phyloP scores from a whole-genome alignment of 768 basidiomycete genomes.

The Exsudoporus frostii region DNA sequence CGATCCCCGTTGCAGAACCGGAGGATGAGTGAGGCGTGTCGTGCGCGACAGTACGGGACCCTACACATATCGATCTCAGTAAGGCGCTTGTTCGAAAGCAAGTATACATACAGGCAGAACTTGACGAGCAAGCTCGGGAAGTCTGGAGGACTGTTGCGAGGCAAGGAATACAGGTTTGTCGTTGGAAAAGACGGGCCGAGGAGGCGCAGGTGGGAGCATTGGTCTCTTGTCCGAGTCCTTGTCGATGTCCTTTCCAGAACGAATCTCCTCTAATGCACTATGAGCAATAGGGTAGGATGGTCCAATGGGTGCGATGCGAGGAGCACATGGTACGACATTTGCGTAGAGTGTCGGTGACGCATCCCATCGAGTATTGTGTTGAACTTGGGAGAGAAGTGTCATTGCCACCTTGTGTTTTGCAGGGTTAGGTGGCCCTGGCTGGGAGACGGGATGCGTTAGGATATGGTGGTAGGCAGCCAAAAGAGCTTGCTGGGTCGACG shows the following conservation, averaged over 20 bases:
- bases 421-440: conserved; percentile 50
- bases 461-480: conserved; percentile 74
- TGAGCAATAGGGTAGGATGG: conserved; percentile 61
- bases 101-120: conserved; percentile 59
- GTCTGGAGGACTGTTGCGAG: conserved; percentile 58
- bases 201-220: conserved; percentile 34
- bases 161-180: conserved; percentile 62
- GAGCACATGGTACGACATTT: conserved; percentile 54
- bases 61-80: conserved; percentile 32
- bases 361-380: conserved; percentile 63
- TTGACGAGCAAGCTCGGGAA: conserved; percentile 64
- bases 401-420: conserved; percentile 75
- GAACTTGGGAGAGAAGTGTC: conserved; percentile 57
- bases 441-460: conserved; percentile 62
- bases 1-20: conserved; percentile 49
- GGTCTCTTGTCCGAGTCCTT: conserved; percentile 47
- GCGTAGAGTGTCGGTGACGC: conserved; percentile 63
- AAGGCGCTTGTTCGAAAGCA: background rate
- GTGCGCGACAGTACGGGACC: conserved; percentile 56
- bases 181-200: conserved; percentile 40
- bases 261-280: conserved; percentile 29
- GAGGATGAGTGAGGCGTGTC: conserved; percentile 63
- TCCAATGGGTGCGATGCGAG: conserved; percentile 58
- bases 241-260: conserved; percentile 45
- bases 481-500: conserved; percentile 62